Evolutionary conservation across 257 asterid genomes (phyloP).

Genomic region (Solanum chmielewskii): DNA sequence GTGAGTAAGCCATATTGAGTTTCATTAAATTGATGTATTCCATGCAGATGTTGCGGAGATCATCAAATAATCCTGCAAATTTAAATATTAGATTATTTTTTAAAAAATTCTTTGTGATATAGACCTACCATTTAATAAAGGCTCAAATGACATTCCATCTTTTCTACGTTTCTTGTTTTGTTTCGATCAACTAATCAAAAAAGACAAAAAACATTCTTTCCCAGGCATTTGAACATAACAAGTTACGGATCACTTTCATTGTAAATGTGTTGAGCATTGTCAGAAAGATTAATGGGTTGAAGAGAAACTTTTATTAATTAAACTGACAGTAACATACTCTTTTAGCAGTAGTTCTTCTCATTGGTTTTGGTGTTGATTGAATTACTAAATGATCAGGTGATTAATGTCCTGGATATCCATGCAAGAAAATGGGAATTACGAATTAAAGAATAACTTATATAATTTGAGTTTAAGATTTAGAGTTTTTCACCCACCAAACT

Average conservation of each 20-base stretch:
- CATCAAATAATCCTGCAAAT: background rate
- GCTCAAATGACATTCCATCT: constrained; percentile 28
- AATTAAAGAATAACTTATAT: background rate
- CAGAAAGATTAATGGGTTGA: background rate
- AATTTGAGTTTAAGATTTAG: background rate
- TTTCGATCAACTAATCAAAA: constrained; percentile 18
- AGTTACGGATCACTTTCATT: constrained; percentile 28
- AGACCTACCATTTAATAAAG: constrained; percentile 44
- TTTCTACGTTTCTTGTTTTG: constrained; percentile 24
- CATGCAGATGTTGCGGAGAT: background rate
- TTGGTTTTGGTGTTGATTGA: constrained; percentile 28
- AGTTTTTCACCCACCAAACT: background rate
- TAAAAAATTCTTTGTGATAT: background rate
- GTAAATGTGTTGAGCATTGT: background rate
- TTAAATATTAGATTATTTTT: no score
- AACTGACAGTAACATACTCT: constrained; percentile 16
- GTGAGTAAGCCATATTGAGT: background rate
- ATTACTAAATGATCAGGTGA: constrained; percentile 32
- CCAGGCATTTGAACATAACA: background rate
- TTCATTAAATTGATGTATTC: background rate
- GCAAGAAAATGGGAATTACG: background rate
- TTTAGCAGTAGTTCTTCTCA: constrained; percentile 41
- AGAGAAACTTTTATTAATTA: background rate
- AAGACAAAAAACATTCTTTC: background rate
- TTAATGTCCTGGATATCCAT: constrained; percentile 17